These are phyloP conservation scores for Trametes hirsuta DNA, from an alignment of 1,284 basidiomycete genomes.

Conservation along the genomic window DNA sequence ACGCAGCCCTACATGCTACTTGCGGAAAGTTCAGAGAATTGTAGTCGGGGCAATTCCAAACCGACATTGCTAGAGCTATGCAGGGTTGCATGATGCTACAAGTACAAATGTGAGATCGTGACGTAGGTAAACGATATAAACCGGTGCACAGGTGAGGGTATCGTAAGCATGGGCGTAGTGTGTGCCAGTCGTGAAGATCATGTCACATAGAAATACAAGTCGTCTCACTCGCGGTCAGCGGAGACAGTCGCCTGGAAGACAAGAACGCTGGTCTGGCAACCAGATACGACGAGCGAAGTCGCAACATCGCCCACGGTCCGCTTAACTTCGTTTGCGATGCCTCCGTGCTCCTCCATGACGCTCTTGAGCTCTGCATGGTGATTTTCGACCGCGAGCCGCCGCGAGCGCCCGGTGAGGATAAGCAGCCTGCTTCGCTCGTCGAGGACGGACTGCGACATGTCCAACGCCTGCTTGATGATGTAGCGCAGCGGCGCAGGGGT, in stretches of 20 bases:
- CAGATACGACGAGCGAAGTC: conserved; percentile 67
- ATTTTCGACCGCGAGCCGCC: conserved; percentile 67
- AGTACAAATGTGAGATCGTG: conserved; percentile 5
- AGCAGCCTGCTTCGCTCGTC: conserved; percentile 48
- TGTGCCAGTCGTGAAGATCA: background rate
- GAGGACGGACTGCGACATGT: conserved; percentile 27
- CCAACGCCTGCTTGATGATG: conserved; percentile 40
- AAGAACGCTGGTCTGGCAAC: conserved; percentile 63
- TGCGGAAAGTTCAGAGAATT: background rate
- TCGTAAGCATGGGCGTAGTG: background rate
- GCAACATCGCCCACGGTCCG: conserved; percentile 87
- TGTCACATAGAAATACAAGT: background rate
- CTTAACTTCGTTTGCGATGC: conserved; percentile 58
- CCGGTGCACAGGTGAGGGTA: background rate
- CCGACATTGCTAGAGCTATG: background rate
- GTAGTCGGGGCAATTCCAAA: background rate
- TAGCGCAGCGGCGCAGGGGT: conserved; percentile 60
- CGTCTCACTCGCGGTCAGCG: conserved; percentile 9
- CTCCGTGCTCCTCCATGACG: conserved; percentile 60
- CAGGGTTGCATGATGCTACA: conserved; percentile 7
- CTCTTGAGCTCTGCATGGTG: conserved; percentile 66
- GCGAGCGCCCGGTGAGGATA: conserved; percentile 70
- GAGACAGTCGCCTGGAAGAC: conserved; percentile 66
- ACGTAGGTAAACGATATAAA: background rate
- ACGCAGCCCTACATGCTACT: background rate